Base-by-base conservation (phyloP, 2,329 filamentous ascomycete genomes). In the Endothia cerciana region DNA sequence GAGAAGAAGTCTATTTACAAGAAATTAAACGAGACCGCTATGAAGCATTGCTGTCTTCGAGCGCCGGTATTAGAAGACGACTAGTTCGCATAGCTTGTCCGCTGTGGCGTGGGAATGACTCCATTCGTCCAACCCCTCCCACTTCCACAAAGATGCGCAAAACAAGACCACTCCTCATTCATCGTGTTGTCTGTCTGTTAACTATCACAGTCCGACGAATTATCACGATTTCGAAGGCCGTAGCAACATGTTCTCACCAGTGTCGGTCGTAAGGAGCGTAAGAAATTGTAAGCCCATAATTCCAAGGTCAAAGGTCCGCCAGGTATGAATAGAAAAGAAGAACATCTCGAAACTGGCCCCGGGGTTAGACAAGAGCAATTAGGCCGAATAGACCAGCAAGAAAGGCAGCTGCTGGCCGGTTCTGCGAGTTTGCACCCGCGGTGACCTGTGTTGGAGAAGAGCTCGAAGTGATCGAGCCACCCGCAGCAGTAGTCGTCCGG, bases 361-460 rank as follows among this genome's bases (percentile, higher is more conserved):
- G 8, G 2, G 30, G 41, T 70, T 73, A 81, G 67, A 80, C 66
- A 28, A 81, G 72, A 53, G 74, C 79, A 33, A 80, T 60, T 17
- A 74, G 77, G 51, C 78, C 80, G 19, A 77, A 55, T 25, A 81
- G 30, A 59, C 78, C 80, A 30, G 76, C 79, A 60, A 80, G 65
- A 7, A 79, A 69, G 57, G 78, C 80, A 30, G 75, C 69, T 2
- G 71, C 76, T 6, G 77, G 75, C 8, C 74, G 75, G 38, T 73
- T 73, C 68, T 77, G 75, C 40, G 73, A 70, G 68, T 73, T 70
- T 40, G 75, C 75, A 66, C 71, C 72, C 62, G 70, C 74, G 8
- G 75, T 73, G n/a, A 75, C 68, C 1, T 71, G 69, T 2, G 73
- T 69, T 6, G 73, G 45, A n/a, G 65, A 55, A 40, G 68, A 66